Conservation (phyloP, 306 rosid genomes). For the Mucuna pruriens region DNA sequence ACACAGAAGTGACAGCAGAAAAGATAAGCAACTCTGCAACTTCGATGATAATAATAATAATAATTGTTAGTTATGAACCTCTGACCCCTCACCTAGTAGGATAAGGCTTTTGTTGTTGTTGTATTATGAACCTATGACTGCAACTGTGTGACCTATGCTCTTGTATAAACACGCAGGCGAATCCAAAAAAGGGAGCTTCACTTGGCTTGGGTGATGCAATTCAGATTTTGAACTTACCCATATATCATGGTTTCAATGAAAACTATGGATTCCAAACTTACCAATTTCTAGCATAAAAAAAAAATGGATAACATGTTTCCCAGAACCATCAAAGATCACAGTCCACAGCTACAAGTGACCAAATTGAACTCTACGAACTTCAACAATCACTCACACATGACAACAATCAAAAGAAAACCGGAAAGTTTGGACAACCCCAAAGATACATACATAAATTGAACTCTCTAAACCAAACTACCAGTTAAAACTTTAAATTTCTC, state of each 20-base stretch:
- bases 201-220: background rate
- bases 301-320: background rate
- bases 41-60: background rate
- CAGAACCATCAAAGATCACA: background rate
- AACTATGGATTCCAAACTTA: background rate
- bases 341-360: background rate
- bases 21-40: constrained; percentile 16
- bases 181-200: background rate
- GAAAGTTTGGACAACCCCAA: background rate
- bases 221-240: constrained; percentile 17
- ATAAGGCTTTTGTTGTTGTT: too few species aligned
- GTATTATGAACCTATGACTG: constrained; percentile 4
- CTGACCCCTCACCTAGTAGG: too few species aligned
- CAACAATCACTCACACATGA: background rate
- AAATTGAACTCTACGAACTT: constrained; percentile 1
- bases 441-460: background rate
- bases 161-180: background rate
- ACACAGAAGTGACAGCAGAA: background rate
- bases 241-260: background rate
- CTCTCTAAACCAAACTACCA: constrained; percentile 17
- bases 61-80: background rate
- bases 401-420: background rate
- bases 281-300: background rate
- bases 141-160: background rate
- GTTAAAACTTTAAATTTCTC: background rate